Conservation (phyloP, 192 early-diverging fungal species). For the Coemansia sp. region DNA sequence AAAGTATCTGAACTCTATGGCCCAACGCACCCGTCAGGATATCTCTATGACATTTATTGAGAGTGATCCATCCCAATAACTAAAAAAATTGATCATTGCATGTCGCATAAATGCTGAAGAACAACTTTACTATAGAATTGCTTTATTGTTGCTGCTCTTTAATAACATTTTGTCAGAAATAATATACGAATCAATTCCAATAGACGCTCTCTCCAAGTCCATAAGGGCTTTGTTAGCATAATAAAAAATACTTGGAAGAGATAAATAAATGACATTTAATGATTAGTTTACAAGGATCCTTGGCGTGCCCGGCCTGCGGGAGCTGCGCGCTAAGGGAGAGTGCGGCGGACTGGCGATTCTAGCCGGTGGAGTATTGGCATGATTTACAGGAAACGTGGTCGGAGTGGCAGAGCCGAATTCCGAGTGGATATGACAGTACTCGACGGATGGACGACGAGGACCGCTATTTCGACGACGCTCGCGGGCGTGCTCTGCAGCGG, state of each 20-base stretch:
- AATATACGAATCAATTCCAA: background rate
- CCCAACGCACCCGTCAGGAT: slow-evolving; percentile 34
- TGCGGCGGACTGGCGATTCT: background rate
- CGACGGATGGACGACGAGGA: background rate
- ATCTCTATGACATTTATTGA: slow-evolving; percentile 48
- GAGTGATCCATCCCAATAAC: slow-evolving; percentile 4
- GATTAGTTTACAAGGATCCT: background rate
- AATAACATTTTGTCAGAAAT: background rate
- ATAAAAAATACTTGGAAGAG: background rate
- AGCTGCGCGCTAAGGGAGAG: background rate
- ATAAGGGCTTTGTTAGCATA: too few relatives aligned
- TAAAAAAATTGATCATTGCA: slow-evolving; percentile 3
- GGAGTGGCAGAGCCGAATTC: background rate
- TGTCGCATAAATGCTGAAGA: background rate
- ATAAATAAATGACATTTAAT: background rate
- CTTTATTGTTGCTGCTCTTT: background rate
- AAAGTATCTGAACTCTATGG: slow-evolving; percentile 56
- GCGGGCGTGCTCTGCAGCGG: slow-evolving; percentile 29
- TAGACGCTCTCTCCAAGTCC: too few relatives aligned
- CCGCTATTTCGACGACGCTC: slow-evolving; percentile 11
- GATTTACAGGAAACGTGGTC: background rate
- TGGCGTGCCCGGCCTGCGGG: background rate
- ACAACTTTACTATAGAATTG: background rate
- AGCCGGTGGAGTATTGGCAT: background rate
- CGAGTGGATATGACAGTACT: background rate